These are phyloP conservation scores for Cyathus striatus DNA, from an alignment of 768 basidiomycete genomes.

Conservation along the genomic window DNA sequence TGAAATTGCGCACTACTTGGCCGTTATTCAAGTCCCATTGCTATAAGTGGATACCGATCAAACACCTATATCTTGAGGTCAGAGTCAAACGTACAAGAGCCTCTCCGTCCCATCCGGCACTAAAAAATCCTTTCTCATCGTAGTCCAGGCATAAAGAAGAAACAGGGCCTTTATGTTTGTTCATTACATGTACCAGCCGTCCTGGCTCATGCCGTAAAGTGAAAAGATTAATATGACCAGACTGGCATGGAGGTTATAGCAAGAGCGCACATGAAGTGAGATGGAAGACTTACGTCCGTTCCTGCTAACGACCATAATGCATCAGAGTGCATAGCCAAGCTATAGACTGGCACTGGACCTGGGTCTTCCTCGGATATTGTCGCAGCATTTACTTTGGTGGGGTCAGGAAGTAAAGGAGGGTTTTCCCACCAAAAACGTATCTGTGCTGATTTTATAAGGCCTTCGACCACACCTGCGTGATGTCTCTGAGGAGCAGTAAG, in stretches of 20 bases:
- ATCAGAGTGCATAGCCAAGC: slow-evolving; percentile 87
- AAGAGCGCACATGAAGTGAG: too few species aligned
- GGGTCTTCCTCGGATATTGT: slow-evolving; percentile 41
- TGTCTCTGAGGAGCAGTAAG: slow-evolving; percentile 86
- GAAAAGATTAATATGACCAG: slow-evolving; percentile 89
- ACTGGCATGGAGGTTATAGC: slow-evolving; percentile 34
- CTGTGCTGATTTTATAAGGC: slow-evolving; percentile 86
- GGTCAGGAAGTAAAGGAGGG: slow-evolving; percentile 25
- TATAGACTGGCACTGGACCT: slow-evolving; percentile 73
- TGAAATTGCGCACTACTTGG: slow-evolving; percentile 68
- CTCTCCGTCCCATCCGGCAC: slow-evolving; percentile 93
- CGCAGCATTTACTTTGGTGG: slow-evolving; percentile 16
- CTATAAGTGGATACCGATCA: slow-evolving; percentile 34
- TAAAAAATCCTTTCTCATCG: slow-evolving; percentile 82
- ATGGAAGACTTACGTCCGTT: slow-evolving; percentile 56
- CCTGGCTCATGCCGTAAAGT: slow-evolving; percentile 93
- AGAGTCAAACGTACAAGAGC: slow-evolving; percentile 55
- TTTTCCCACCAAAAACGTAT: slow-evolving; percentile 92
- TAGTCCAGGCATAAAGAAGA: slow-evolving; percentile 80
- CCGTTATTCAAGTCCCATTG: slow-evolving; percentile 99
- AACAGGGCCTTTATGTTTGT: slow-evolving; percentile 75
- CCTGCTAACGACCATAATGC: slow-evolving; percentile 91
- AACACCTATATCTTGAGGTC: slow-evolving; percentile 3
- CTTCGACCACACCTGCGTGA: slow-evolving; percentile 88
- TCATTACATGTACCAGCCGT: slow-evolving; percentile 63